Evolutionary conservation across 495 filamentous ascomycete genomes (phyloP).

Genomic region (Parathielavia appendiculata): DNA sequence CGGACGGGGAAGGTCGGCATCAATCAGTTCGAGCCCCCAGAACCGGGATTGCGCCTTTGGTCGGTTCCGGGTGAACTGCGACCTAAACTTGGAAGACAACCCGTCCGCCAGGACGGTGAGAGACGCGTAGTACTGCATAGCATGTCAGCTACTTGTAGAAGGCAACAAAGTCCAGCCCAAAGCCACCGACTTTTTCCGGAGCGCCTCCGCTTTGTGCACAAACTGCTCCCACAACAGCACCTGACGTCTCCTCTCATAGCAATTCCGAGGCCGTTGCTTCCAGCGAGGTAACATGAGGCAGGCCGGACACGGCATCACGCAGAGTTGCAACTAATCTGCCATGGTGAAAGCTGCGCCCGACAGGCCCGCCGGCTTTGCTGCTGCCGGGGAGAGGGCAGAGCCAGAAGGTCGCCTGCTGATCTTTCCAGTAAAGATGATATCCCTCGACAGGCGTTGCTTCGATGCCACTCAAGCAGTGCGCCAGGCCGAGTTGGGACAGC

Average conservation of each 20-base stretch:
- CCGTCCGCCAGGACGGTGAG: slow-evolving; percentile 18
- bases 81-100: slow-evolving; percentile 17
- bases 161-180: too few species aligned
- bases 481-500: slow-evolving; percentile 62
- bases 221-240: slow-evolving; percentile 1
- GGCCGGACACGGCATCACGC: neutral
- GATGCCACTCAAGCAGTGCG: slow-evolving; percentile 70
- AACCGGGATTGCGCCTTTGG: slow-evolving; percentile 17
- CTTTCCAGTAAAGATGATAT: slow-evolving; percentile 70
- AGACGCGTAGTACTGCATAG: slow-evolving; percentile 4
- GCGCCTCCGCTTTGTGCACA: neutral
- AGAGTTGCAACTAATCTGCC: slow-evolving; percentile 57
- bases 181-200: neutral
- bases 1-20: slow-evolving; percentile 8
- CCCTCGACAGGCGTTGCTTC: slow-evolving; percentile 67
- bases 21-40: slow-evolving; percentile 15
- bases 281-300: neutral
- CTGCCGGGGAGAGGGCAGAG: slow-evolving; percentile 32
- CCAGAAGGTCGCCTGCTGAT: slow-evolving; percentile 61
- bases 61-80: slow-evolving; percentile 9
- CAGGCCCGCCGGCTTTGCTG: slow-evolving; percentile 27
- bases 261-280: slow-evolving; percentile 17
- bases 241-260: slow-evolving; percentile 10
- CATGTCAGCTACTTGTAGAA: neutral
- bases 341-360: slow-evolving; percentile 59